Evolutionary conservation across 495 filamentous ascomycete species (phyloP).

Genomic region (Penicillium pancosmium): DNA sequence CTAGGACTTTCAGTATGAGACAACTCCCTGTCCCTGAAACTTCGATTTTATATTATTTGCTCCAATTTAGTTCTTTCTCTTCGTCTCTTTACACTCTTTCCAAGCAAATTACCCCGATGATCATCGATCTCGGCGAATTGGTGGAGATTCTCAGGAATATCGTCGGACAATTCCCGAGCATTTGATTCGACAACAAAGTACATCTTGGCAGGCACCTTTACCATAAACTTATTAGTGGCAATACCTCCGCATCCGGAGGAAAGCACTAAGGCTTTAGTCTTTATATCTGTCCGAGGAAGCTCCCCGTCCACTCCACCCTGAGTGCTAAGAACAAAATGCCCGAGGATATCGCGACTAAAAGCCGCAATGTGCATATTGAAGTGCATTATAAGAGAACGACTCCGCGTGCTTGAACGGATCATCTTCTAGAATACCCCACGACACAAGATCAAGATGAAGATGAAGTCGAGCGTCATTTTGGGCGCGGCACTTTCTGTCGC

Average conservation of each 20-base stretch:
- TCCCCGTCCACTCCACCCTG: constrained; percentile 1
- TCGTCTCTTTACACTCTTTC: not conserved
- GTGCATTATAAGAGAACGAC: not conserved
- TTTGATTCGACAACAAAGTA: constrained; percentile 4
- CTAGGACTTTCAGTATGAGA: too few relatives aligned
- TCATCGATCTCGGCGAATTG: constrained; percentile 12
- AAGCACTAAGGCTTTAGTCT: not conserved
- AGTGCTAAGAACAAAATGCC: not conserved
- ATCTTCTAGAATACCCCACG: not conserved
- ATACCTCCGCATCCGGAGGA: not conserved
- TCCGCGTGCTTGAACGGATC: not conserved
- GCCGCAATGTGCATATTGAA: constrained; percentile 4
- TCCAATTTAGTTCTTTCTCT: not conserved
- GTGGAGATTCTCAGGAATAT: constrained; percentile 11
- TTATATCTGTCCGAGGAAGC: not conserved
- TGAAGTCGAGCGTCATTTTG: constrained; percentile 8
- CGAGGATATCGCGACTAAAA: constrained; percentile 23
- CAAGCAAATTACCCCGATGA: not conserved
- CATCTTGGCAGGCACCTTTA: constrained; percentile 9
- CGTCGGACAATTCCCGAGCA: constrained; percentile 7
- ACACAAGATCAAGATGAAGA: not conserved
- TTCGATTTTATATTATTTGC: not conserved
- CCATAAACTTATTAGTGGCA: not conserved
- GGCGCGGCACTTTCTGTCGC: constrained; percentile 9
- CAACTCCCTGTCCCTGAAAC: too few relatives aligned